Conservation (phyloP, 2,329 filamentous ascomycete species). For the Berkeleyomyces rouxiae region DNA sequence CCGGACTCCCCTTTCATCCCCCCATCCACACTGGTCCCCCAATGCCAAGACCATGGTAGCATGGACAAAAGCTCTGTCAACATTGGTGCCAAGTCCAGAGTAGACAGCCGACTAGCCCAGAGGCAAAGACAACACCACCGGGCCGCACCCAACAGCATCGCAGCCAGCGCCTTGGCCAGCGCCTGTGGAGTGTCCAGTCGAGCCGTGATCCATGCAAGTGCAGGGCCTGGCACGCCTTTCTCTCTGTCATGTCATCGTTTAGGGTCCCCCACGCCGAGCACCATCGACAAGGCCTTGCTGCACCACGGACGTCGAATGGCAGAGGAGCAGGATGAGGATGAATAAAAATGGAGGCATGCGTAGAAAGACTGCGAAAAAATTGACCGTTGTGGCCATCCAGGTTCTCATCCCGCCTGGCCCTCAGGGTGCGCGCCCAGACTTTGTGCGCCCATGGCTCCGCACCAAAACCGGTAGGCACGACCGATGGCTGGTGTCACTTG, state of each 20-base stretch:
- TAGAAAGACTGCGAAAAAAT: not conserved
- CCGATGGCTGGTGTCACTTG: not conserved
- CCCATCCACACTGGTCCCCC: not conserved
- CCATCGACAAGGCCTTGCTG: not conserved
- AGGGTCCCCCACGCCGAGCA: not conserved
- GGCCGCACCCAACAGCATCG: not conserved
- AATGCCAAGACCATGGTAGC: not conserved
- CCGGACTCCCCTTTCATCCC: not conserved
- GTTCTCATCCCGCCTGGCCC: constrained; percentile 1
- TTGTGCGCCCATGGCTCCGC: not conserved
- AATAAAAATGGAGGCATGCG: not conserved
- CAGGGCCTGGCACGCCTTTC: not conserved
- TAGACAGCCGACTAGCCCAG: not conserved
- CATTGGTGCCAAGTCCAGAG: not conserved
- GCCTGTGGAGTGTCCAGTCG: not conserved
- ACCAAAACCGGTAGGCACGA: not conserved
- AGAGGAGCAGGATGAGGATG: not conserved
- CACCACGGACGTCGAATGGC: not conserved
- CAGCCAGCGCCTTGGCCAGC: not conserved
- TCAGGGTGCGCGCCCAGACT: constrained; percentile 9
- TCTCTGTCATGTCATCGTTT: not conserved
- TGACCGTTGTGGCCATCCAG: not conserved
- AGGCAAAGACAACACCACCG: not conserved
- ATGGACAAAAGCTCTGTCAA: not conserved
- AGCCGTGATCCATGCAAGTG: not conserved